These are phyloP conservation scores for Phoma sp. DNA, from an alignment of 2,329 filamentous ascomycete species.

Conservation along the genomic window DNA sequence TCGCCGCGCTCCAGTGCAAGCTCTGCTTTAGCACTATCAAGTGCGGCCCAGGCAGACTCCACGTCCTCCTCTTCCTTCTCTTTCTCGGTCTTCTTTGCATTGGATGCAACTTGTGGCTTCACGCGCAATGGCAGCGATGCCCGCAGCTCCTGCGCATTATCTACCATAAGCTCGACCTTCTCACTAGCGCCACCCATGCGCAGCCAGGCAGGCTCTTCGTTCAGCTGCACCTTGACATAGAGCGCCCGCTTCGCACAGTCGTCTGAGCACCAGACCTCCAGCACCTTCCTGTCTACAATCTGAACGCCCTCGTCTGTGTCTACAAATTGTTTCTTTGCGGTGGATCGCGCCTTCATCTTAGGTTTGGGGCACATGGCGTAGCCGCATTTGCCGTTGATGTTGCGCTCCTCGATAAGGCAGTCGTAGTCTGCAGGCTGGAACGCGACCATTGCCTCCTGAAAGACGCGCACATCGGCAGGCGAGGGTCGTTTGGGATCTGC, in stretches of 20 bases:
- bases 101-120: constrained; percentile 23
- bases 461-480: constrained; percentile 65
- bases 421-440: constrained; percentile 93
- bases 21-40: constrained; percentile 44
- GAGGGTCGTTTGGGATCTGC: constrained; percentile 60
- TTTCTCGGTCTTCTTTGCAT: constrained; percentile 25
- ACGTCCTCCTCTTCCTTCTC: constrained; percentile 45
- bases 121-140: constrained; percentile 37
- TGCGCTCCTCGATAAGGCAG: constrained; percentile 85
- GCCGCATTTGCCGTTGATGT: constrained; percentile 80
- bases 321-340: constrained; percentile 67
- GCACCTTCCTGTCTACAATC: constrained; percentile 72
- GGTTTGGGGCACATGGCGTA: constrained; percentile 77
- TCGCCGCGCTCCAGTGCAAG: constrained; percentile 55
- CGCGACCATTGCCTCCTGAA: constrained; percentile 69
- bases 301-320: constrained; percentile 62
- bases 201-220: constrained; percentile 85
- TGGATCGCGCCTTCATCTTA: constrained; percentile 61
- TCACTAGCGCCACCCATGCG: constrained; percentile 59
- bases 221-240: constrained; percentile 88
- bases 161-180: constrained; percentile 49
- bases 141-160: constrained; percentile 38
- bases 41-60: constrained; percentile 41
- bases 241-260: constrained; percentile 79
- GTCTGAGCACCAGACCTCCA: constrained; percentile 87